Evolutionary conservation across 2,329 filamentous ascomycete genomes (phyloP).

Genomic region (Stagonosporopsis rhizophila): DNA sequence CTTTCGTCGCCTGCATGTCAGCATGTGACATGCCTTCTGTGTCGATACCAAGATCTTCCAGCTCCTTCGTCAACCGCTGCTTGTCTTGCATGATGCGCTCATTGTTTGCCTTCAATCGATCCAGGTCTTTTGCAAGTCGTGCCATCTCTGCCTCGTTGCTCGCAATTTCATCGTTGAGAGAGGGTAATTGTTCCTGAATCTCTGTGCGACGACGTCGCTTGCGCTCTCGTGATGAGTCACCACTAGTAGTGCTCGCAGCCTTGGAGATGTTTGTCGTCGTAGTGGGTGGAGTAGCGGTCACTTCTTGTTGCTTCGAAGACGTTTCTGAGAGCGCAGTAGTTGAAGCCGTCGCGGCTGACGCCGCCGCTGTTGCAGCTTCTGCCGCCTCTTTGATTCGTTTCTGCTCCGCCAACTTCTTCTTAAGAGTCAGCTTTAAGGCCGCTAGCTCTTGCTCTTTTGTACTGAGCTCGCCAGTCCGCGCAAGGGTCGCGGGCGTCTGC

Average conservation of each 20-base stretch:
- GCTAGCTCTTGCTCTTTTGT: conserved; percentile 59
- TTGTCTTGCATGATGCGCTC: conserved; percentile 52
- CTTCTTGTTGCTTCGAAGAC: not conserved
- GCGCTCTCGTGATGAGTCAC: conserved; percentile 13
- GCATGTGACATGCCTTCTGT: conserved; percentile 56
- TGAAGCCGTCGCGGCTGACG: conserved; percentile 7
- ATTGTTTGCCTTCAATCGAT: conserved; percentile 49
- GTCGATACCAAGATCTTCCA: conserved; percentile 58
- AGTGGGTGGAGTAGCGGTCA: too few species aligned
- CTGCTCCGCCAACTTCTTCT: conserved; percentile 36
- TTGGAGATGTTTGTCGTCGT: too few species aligned
- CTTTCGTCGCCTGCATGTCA: conserved; percentile 53
- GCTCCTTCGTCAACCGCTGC: conserved; percentile 55
- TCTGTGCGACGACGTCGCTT: conserved; percentile 53
- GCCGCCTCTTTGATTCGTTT: conserved; percentile 32
- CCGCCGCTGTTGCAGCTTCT: conserved; percentile 18
- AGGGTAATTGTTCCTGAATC: conserved; percentile 57
- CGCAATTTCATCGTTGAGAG: conserved; percentile 55
- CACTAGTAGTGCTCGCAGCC: not conserved
- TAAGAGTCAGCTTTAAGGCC: conserved; percentile 45
- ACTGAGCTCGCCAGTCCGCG: conserved; percentile 53
- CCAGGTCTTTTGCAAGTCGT: conserved; percentile 55
- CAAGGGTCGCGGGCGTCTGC: conserved; percentile 47
- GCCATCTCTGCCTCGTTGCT: conserved; percentile 49
- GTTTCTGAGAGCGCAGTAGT: not conserved